Evolutionary conservation across 192 early-diverging fungal species (phyloP).

Genomic region (Lobulomyces angularis): DNA sequence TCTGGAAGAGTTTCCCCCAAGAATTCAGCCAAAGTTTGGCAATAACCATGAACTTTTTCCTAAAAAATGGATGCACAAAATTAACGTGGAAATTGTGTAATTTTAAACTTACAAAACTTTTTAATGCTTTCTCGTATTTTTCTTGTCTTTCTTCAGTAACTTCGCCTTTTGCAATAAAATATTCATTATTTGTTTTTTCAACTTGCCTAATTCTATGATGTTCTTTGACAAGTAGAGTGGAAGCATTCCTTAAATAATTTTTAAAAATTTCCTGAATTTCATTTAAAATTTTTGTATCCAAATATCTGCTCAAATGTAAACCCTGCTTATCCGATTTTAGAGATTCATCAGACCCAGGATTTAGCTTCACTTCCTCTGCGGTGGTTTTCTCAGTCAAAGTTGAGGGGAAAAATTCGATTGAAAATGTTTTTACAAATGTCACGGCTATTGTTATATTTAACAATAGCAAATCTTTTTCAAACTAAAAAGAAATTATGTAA

Average conservation of each 20-base stretch:
- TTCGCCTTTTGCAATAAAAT: constrained; percentile 66
- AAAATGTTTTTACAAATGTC: constrained; percentile 27
- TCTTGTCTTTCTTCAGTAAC: constrained; percentile 68
- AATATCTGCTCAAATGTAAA: constrained; percentile 21
- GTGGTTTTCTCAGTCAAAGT: neutral
- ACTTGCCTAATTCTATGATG: constrained; percentile 59
- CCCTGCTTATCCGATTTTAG: constrained; percentile 7
- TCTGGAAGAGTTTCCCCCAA: constrained; percentile 64
- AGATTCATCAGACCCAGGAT: constrained; percentile 3
- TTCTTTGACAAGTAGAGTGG: constrained; percentile 48
- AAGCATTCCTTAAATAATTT: constrained; percentile 48
- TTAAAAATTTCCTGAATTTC: constrained; percentile 21
- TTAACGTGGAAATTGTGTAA: no score
- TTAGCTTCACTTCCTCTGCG: neutral
- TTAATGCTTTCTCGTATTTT: constrained; percentile 53
- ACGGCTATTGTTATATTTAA: constrained; percentile 31
- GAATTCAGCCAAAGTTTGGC: constrained; percentile 57
- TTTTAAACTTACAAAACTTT: no score
- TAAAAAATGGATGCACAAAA: no score
- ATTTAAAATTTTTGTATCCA: constrained; percentile 17
- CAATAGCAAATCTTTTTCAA: constrained; percentile 24
- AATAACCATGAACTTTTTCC: constrained; percentile 49
- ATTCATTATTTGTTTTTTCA: constrained; percentile 65
- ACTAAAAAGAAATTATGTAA: constrained; percentile 7
- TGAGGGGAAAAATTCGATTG: constrained; percentile 4